A percentile compares a stretch with the other conserved stretches of the same genome.
These are phyloP conservation scores for Pseudogymnoascus sp. DNA, from an alignment of 2,329 filamentous ascomycete genomes.

Conservation along the genomic window DNA sequence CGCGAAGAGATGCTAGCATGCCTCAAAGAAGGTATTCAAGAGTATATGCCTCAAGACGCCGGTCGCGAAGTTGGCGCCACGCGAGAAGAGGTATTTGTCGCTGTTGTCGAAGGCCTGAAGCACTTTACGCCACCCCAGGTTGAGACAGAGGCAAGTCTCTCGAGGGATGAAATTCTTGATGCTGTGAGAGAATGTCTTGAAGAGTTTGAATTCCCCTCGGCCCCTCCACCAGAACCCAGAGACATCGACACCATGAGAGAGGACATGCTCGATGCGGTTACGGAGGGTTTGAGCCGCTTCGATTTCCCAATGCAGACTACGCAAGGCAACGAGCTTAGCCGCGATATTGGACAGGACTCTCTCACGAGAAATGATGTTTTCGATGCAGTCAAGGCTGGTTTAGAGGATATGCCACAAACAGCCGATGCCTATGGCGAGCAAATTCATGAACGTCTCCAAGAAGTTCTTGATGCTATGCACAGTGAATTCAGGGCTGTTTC, in stretches of 20 bases:
- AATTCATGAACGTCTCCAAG: constrained; percentile 48
- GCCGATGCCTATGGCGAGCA: constrained; percentile 39
- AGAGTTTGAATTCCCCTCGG: constrained; percentile 68
- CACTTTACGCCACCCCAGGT: constrained; percentile 69
- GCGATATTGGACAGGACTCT: constrained; percentile 46
- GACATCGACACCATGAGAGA: constrained; percentile 49
- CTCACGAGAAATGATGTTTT: constrained; percentile 47
- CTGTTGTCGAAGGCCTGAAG: constrained; percentile 77
- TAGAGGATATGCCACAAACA: constrained; percentile 38
- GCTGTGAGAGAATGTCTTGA: constrained; percentile 82
- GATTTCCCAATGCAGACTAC: constrained; percentile 32
- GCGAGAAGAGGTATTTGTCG: constrained; percentile 75
- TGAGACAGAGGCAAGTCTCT: constrained; percentile 59
- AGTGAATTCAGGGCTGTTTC: constrained; percentile 52
- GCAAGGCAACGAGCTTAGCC: constrained; percentile 46
- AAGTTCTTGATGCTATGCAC: constrained; percentile 55
- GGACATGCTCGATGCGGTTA: constrained; percentile 57
- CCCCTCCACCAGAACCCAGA: constrained; percentile 47
- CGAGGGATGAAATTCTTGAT: constrained; percentile 74
- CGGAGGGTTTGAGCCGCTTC: constrained; percentile 46
- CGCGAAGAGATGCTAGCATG: constrained; percentile 84
- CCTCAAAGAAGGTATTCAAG: constrained; percentile 74
- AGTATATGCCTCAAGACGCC: constrained; percentile 48
- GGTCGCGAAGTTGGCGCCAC: constrained; percentile 49
- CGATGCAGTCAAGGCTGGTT: constrained; percentile 49